Evolutionary conservation across 345 rosid species (phyloP).

Genomic region (Eucalyptus regnans): DNA sequence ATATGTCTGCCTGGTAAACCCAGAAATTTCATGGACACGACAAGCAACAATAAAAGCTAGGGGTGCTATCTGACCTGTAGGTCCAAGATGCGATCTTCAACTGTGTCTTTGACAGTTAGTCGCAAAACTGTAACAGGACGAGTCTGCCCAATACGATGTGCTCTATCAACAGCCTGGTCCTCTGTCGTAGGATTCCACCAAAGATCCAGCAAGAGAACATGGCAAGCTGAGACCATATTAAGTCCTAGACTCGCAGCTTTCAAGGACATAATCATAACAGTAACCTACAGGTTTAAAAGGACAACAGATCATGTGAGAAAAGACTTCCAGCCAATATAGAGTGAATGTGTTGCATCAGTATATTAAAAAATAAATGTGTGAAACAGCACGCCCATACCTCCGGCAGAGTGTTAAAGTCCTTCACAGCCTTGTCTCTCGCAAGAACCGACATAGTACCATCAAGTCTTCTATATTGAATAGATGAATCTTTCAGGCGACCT

Average conservation of each 20-base stretch:
- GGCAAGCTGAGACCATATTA: constrained; percentile 96
- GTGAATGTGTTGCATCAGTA: neutral
- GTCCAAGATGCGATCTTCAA: constrained; percentile 86
- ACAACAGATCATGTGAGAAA: neutral
- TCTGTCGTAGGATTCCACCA: constrained; percentile 99
- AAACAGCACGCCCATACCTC: constrained; percentile 37
- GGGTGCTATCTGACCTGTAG: constrained; percentile 43
- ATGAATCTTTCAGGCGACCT: constrained; percentile 56
- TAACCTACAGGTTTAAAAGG: constrained; percentile 28
- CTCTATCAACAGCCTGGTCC: constrained; percentile 96
- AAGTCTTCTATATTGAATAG: constrained; percentile 81
- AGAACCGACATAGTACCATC: constrained; percentile 97
- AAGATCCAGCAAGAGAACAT: constrained; percentile 74
- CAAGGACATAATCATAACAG: constrained; percentile 94
- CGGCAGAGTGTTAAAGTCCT: constrained; percentile 85
- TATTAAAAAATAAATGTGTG: neutral
- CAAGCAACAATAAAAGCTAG: neutral
- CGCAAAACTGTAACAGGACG: constrained; percentile 79
- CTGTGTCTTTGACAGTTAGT: constrained; percentile 82
- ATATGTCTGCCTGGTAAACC: neutral
- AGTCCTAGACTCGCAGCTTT: constrained; percentile 98
- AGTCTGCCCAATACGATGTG: constrained; percentile 97
- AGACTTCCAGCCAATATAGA: neutral
- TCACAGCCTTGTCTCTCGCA: constrained; percentile 93
- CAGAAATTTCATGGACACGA: neutral